Evolutionary conservation across 108 stramenopile genomes (phyloP), one percentile per base, ranked within the genome.

Genomic region (Nitzschia inconspicua): DNA sequence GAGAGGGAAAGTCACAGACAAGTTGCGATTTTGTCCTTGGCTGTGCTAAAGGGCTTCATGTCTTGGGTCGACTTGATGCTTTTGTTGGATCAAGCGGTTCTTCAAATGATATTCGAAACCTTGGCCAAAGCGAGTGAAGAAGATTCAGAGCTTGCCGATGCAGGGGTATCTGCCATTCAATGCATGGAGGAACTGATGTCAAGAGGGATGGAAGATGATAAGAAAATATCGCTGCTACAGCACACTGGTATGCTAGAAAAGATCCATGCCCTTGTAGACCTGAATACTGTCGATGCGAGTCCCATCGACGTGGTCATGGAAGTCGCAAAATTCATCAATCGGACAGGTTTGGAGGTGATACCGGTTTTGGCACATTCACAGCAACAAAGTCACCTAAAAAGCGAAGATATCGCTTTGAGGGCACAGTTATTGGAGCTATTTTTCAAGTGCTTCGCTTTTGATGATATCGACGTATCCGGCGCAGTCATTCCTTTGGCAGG

Each of bases 401-500:
- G n/a, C 41, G 57, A 42, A 18, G 47, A 18, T 23, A 60, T 47
- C 5, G 34, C 61, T 20, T 57, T 75, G 16, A 55, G 55, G 4
- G 48, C 52, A 23, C 65, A 74, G 44, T 30, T 78, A 10, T 52
- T 78, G 51, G 70, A 77, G 18, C 66, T 80, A 35, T 83, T 84
- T 42, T 75, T 84, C 44, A 72, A 78, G 19, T 84, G 77, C 56
- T 82, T 88, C 46, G 68, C 72, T 14, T 84, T 72, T 31, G 87
- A 88, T 51, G 83, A 84, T 64, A 84, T 88, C 51, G 87, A 88
- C 68, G 87, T 88, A n/a, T 84, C 87, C 19, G 78, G 73, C 1
- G 83, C 87, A 20, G 87, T 88, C 6, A 48, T 84, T 22, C 72
- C 83, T 4, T 35, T 84, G 25, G 78, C 67, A 10, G 68, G 65